Base-by-base conservation (phyloP, 108 stramenopile genomes). In the Nitzschia sp. region DNA sequence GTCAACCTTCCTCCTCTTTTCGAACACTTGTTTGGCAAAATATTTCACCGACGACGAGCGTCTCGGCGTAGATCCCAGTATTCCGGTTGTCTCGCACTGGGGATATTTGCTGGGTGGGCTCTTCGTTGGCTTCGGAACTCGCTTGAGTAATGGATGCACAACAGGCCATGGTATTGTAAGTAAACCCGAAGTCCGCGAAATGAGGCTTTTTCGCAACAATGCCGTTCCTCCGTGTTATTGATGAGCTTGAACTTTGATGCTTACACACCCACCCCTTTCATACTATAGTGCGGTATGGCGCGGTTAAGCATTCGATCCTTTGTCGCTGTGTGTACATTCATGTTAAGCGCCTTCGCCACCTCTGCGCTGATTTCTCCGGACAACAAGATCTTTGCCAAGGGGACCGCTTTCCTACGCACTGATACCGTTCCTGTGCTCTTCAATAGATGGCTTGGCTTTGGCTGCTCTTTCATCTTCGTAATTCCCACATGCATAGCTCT, bases 91-190 rank as follows among this genome's bases (percentile, higher is more conserved):
- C 0, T 71, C 69, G 33, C 9, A 45, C 3, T 47, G 77, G 1
- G 90, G 72, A 0, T 88, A 82, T 52, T 27, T 80, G 30, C 1
- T 86, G 19, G 82, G 74, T 16, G 91, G 91, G 30, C 79, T 92
- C 36, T 77, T 84, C 26, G 88, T 92, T 13, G 91, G 91, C 17
- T 82, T 89, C 47, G 88, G 88, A 19, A 89, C 88, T 15, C 69
- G 76, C 57, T 69, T 89, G 26, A 82, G 88, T 6, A 92, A 89
- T 63, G 91, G 88, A 21, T 92, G 88, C 58, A 89, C 91, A 6
- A 72, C 86, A 6, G 89, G 86, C 9, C 85, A 86, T 59, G 86
- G 88, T 33, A 63, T 68, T 23, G 55, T 56, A 32, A 56, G 55
- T 56, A 11, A 4, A 52, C 23, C 21, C 6, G 13, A 52, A 9